These are phyloP conservation scores for Coniella vitis DNA, from an alignment of 2,329 filamentous ascomycete species.

Conservation along the genomic window DNA sequence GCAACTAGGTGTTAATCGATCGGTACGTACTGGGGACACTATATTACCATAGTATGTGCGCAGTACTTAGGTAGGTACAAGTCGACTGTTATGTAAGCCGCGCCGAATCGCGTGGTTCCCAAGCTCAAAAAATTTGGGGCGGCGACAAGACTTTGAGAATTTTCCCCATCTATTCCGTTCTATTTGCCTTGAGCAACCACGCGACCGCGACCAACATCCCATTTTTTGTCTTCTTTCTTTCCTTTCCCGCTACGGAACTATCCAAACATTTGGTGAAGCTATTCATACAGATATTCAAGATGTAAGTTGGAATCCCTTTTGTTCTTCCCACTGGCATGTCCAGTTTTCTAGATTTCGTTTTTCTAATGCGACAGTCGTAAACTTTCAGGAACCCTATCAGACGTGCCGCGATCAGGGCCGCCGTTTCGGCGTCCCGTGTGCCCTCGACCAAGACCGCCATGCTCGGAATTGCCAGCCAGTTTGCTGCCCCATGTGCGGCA, in stretches of 20 bases:
- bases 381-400: slow-evolving; percentile 27
- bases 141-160: background rate
- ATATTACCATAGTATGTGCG: too few species aligned
- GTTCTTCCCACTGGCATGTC: too few species aligned
- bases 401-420: slow-evolving; percentile 26
- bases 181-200: background rate
- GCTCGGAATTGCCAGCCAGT: slow-evolving; percentile 20
- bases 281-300: background rate
- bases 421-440: slow-evolving; percentile 24
- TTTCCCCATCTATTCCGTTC: background rate
- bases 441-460: slow-evolving; percentile 18
- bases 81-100: background rate
- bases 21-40: too few species aligned
- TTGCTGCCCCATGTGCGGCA: slow-evolving; percentile 13
- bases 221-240: background rate
- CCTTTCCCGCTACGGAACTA: background rate
- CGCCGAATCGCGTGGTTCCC: background rate
- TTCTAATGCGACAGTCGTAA: slow-evolving; percentile 5
- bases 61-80: too few species aligned
- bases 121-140: background rate
- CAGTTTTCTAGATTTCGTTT: background rate
- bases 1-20: too few species aligned
- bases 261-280: background rate
- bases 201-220: background rate
- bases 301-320: background rate